Conservation (phyloP, 2,329 filamentous ascomycete species). For the Cladosporium phlei region DNA sequence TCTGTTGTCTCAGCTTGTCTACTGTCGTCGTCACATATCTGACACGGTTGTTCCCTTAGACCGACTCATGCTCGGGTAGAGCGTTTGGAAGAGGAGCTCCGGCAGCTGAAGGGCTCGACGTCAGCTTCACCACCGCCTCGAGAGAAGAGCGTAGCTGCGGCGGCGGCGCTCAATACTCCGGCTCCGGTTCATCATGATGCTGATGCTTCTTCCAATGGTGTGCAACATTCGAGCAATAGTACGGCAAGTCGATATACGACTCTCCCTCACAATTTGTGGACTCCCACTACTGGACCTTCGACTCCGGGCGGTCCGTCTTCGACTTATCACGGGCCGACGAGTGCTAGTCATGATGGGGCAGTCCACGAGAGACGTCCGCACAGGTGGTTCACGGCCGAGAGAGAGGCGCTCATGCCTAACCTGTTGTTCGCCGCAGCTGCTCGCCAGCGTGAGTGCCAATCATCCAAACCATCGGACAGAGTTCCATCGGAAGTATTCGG, state of each 20-base stretch:
- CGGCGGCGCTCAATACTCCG: background rate
- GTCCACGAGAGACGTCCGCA: slow-evolving; percentile 4
- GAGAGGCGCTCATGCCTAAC: slow-evolving; percentile 28
- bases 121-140: slow-evolving; percentile 1
- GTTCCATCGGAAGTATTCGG: no score
- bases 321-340: slow-evolving; percentile 11
- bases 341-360: slow-evolving; percentile 9
- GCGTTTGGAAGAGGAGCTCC: slow-evolving; percentile 6
- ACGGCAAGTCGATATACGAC: slow-evolving; percentile 1
- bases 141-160: background rate
- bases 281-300: slow-evolving; percentile 3
- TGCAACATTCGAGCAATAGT: background rate
- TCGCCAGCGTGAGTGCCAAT: background rate
- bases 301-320: slow-evolving; percentile 1
- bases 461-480: background rate
- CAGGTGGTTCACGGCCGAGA: slow-evolving; percentile 7
- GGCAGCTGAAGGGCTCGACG: slow-evolving; percentile 8
- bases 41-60: background rate
- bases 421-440: slow-evolving; percentile 28
- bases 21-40: background rate
- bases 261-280: background rate
- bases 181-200: background rate
- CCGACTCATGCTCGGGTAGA: slow-evolving; percentile 8
- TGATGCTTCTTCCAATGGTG: background rate
- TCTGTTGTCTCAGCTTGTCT: background rate